phyloP scores from a whole-genome alignment of 257 asterid species.

The Rubia yunnanensis region DNA sequence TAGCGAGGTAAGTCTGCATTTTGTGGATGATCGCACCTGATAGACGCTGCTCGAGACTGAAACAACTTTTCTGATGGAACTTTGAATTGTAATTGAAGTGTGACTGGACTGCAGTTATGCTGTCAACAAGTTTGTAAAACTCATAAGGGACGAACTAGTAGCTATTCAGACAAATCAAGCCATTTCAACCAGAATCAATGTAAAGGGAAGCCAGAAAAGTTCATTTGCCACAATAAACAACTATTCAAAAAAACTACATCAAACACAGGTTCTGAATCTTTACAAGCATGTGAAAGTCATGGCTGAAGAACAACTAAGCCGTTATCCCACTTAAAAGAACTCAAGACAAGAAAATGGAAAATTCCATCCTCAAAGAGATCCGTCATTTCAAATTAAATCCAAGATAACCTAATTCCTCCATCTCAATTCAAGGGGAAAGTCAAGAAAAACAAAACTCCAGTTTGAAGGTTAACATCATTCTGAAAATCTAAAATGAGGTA shows the following conservation, averaged over 20 bases:
- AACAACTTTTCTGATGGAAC: slow-evolving; percentile 18
- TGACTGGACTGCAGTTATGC: slow-evolving; percentile 32
- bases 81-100: slow-evolving; percentile 27
- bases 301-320: not conserved
- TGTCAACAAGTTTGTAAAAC: slow-evolving; percentile 20
- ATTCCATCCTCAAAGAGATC: not conserved
- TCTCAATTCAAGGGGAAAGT: no score
- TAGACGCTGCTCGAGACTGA: slow-evolving; percentile 22
- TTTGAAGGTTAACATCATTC: not conserved
- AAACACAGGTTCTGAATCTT: not conserved
- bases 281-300: not conserved
- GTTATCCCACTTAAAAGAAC: not conserved
- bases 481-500: not conserved
- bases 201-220: not conserved
- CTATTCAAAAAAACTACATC: no score
- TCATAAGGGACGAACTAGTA: not conserved
- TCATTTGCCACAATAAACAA: not conserved
- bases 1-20: slow-evolving; percentile 90
- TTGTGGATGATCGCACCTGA: slow-evolving; percentile 61
- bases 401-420: not conserved
- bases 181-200: not conserved
- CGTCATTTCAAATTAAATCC: not conserved
- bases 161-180: not conserved
- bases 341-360: not conserved
- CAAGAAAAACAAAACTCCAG: not conserved